phyloP scores from a whole-genome alignment of 306 rosid genomes.

The Quercus engelmannii region DNA sequence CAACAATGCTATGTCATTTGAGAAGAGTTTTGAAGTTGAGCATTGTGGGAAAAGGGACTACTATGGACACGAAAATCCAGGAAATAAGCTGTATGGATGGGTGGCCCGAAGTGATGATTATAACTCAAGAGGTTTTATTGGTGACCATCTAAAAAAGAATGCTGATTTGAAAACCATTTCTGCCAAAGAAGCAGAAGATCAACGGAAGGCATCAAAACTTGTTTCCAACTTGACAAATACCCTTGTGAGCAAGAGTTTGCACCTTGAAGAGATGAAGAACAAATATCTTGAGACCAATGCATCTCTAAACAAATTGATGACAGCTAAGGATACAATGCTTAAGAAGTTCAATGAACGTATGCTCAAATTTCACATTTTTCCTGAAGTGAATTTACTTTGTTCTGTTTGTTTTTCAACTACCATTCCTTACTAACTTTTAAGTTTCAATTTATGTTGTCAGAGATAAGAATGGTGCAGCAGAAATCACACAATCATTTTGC shows the following conservation, averaged over 20 bases:
- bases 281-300: slow-evolving; percentile 32
- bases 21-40: slow-evolving; percentile 45
- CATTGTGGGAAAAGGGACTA: slow-evolving; percentile 57
- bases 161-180: slow-evolving; percentile 46
- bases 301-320: slow-evolving; percentile 36
- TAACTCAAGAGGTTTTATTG: slow-evolving; percentile 6
- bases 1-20: slow-evolving; percentile 57
- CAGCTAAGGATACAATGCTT: slow-evolving; percentile 40
- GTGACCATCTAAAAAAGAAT: slow-evolving; percentile 22
- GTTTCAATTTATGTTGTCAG: slow-evolving; percentile 32
- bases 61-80: slow-evolving; percentile 10
- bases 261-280: not conserved
- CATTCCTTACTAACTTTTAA: slow-evolving; percentile 11
- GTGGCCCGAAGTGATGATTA: slow-evolving; percentile 40
- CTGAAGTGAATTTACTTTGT: not conserved
- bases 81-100: slow-evolving; percentile 66
- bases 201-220: slow-evolving; percentile 11
- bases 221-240: not conserved
- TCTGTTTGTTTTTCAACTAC: slow-evolving; percentile 6
- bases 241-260: not conserved
- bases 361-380: slow-evolving; percentile 2
- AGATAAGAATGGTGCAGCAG: slow-evolving; percentile 44
- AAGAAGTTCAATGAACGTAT: slow-evolving; percentile 48
- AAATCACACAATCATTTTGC: slow-evolving; percentile 17
- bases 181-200: slow-evolving; percentile 38